phyloP scores from a whole-genome alignment of 2,329 filamentous ascomycete genomes.

The Fusarium sp. region DNA sequence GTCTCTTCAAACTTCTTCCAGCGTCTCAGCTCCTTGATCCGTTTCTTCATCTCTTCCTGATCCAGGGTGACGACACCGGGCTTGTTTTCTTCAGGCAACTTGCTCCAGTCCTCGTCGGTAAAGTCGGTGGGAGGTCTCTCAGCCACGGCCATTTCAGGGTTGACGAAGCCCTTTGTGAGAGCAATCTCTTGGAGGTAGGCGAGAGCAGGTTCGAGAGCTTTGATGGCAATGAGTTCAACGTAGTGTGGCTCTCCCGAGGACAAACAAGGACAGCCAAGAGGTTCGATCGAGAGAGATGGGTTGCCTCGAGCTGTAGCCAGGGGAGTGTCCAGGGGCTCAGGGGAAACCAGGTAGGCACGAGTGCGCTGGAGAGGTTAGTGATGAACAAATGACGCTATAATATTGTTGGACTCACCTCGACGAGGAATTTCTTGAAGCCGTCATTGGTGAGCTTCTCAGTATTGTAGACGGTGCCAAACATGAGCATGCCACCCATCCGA shows the following conservation, averaged over 20 bases:
- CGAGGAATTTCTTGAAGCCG: slow-evolving; percentile 63
- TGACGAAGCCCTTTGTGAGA: slow-evolving; percentile 51
- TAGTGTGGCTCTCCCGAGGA: slow-evolving; percentile 72
- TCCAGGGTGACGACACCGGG: slow-evolving; percentile 42
- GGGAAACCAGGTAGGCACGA: slow-evolving; percentile 70
- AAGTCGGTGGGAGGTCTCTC: slow-evolving; percentile 35
- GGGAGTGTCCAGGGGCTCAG: slow-evolving; percentile 62
- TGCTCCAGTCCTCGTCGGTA: slow-evolving; percentile 47
- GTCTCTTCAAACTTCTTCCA: slow-evolving; percentile 47
- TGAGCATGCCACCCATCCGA: slow-evolving; percentile 61
- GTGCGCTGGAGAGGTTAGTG: slow-evolving; percentile 58
- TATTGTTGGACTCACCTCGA: slow-evolving; percentile 55
- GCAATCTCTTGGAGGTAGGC: slow-evolving; percentile 72
- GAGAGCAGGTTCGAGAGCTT: slow-evolving; percentile 65
- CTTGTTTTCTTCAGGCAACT: slow-evolving; percentile 46
- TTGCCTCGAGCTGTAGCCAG: slow-evolving; percentile 67
- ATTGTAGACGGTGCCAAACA: slow-evolving; percentile 62
- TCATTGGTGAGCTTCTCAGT: slow-evolving; percentile 55
- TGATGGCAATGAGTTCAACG: slow-evolving; percentile 72
- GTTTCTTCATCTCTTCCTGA: slow-evolving; percentile 34
- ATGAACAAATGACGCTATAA: not conserved
- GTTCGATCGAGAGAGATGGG: slow-evolving; percentile 53
- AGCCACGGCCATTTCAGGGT: slow-evolving; percentile 52
- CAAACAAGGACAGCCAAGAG: slow-evolving; percentile 74
- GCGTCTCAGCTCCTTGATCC: slow-evolving; percentile 41